Percentiles rank a stretch among this genome's conserved stretches.
phyloP scores from a whole-genome alignment of 2,329 filamentous ascomycete species.

The Arthrinium phaeospermum region DNA sequence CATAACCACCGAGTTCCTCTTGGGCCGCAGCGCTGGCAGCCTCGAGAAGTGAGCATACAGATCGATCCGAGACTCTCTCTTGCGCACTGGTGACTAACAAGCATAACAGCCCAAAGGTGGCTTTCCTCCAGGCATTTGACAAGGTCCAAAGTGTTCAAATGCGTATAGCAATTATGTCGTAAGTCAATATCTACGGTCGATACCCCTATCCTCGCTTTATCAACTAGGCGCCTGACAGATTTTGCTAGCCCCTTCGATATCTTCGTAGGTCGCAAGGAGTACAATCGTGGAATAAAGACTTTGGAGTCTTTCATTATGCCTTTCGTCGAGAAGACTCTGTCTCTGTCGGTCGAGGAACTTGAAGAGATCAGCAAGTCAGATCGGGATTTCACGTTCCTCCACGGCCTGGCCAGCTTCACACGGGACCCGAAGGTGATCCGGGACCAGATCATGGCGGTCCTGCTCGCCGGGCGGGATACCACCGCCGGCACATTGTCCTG shows the following conservation, averaged over 20 bases:
- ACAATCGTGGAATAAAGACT: conserved; percentile 65
- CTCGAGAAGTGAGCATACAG: conserved; percentile 8
- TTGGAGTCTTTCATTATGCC: conserved; percentile 74
- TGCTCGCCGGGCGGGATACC: conserved; percentile 75
- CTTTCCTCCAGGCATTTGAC: conserved; percentile 73
- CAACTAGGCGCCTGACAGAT: neutral
- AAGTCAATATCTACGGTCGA: neutral
- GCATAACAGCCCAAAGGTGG: conserved; percentile 42
- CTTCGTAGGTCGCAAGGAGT: conserved; percentile 41
- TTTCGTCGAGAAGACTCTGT: conserved; percentile 71
- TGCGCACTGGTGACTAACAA: neutral
- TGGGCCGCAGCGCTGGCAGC: conserved; percentile 20
- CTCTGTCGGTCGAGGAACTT: conserved; percentile 67
- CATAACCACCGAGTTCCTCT: conserved; percentile 29
- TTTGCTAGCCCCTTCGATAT: conserved; percentile 16
- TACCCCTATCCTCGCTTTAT: neutral
- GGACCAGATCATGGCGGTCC: conserved; percentile 76
- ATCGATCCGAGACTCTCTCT: too few species aligned
- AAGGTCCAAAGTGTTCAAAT: conserved; percentile 73
- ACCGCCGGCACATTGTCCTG: conserved; percentile 72
- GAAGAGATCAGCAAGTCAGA: conserved; percentile 72
- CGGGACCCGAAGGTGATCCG: conserved; percentile 67
- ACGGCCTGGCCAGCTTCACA: conserved; percentile 70
- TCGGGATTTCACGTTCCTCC: conserved; percentile 75
- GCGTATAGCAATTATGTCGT: conserved; percentile 52